Conservation (phyloP, 306 rosid species). For the Luffa aegyptiaca region DNA sequence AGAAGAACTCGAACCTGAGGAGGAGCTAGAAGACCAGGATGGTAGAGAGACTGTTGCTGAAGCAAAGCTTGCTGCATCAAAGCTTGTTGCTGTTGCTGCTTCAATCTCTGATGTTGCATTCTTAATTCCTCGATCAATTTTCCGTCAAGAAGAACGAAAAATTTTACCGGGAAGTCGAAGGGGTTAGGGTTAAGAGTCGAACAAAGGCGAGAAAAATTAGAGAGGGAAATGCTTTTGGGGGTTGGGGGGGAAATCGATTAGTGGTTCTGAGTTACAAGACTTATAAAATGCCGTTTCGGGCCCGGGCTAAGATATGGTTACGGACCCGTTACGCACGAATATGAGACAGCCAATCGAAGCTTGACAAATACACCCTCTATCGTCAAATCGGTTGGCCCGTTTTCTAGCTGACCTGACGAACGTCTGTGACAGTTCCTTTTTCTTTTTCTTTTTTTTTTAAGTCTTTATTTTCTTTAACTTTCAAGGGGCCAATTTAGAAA, state of each 20-base stretch:
- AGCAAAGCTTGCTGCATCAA: conserved; percentile 97
- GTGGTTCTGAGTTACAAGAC: background rate
- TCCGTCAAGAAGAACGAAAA: conserved; percentile 13
- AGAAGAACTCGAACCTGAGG: conserved; percentile 61
- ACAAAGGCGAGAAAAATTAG: conserved; percentile 10
- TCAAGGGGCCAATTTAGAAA: background rate
- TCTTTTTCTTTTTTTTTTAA: background rate
- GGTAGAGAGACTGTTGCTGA: conserved; percentile 93
- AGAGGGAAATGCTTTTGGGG: conserved; percentile 11
- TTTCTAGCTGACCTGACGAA: background rate
- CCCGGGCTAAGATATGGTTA: conserved; percentile 9
- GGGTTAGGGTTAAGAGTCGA: conserved; percentile 60
- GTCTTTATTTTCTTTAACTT: background rate
- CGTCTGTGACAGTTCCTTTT: background rate
- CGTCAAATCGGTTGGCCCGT: background rate
- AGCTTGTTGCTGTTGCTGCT: conserved; percentile 90
- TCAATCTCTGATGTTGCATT: conserved; percentile 97
- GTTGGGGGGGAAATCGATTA: conserved; percentile 24
- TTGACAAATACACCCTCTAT: background rate
- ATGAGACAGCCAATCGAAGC: background rate
- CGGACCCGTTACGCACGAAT: background rate
- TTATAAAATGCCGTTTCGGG: conserved; percentile 17
- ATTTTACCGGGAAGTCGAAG: conserved; percentile 21
- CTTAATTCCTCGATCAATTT: conserved; percentile 17
- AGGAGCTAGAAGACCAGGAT: conserved; percentile 91